phyloP scores from a whole-genome alignment of 768 basidiomycete genomes.

The Trametes maxima region DNA sequence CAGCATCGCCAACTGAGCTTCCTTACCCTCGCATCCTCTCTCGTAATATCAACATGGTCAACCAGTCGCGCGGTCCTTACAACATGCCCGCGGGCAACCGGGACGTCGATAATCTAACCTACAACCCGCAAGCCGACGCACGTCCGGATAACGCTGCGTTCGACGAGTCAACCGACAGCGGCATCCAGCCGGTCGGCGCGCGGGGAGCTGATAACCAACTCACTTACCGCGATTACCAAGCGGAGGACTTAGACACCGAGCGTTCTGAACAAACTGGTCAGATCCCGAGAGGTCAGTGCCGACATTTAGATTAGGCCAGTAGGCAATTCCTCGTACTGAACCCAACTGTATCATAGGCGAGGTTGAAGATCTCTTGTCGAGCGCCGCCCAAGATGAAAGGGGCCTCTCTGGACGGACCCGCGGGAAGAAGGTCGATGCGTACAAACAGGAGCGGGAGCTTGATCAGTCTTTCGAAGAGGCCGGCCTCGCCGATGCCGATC shows the following conservation, averaged over 20 bases:
- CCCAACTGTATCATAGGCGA: too few relatives aligned
- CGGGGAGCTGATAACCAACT: constrained; percentile 31
- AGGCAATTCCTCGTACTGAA: too few relatives aligned
- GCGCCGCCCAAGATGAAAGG: constrained; percentile 19
- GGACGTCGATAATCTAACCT: constrained; percentile 26
- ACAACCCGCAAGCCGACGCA: constrained; percentile 28
- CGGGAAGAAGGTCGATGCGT: constrained; percentile 29
- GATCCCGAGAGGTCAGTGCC: constrained; percentile 24
- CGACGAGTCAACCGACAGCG: constrained; percentile 21
- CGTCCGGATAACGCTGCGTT: constrained; percentile 27
- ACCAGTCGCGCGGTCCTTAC: constrained; percentile 21
- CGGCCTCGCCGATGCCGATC: constrained; percentile 19
- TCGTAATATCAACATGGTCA: constrained; percentile 5
- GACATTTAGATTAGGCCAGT: background rate
- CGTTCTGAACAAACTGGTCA: constrained; percentile 25
- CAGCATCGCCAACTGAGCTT: background rate
- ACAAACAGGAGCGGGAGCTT: constrained; percentile 29
- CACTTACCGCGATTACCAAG: constrained; percentile 19
- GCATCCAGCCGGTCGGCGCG: constrained; percentile 24
- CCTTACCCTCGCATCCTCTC: background rate
- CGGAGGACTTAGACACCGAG: constrained; percentile 28
- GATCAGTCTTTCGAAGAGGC: constrained; percentile 25
- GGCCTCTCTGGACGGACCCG: constrained; percentile 27
- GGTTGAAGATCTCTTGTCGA: constrained; percentile 27
- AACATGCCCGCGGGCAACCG: constrained; percentile 21